Evolutionary conservation across 345 rosid genomes (phyloP).

Genomic region (Lenwebbia sp.): DNA sequence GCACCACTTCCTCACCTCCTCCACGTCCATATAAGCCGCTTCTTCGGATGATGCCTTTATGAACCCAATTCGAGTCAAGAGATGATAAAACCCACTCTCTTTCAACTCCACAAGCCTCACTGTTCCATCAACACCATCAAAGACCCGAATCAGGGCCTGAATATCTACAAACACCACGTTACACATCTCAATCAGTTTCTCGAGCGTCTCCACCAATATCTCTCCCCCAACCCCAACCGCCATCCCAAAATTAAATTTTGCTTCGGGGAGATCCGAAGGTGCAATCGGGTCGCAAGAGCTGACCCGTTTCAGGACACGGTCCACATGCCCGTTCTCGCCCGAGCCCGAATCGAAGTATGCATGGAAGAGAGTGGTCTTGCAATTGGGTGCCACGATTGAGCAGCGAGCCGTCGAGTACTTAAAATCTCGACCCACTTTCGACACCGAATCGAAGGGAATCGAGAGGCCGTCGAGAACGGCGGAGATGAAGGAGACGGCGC

Average conservation of each 20-base stretch:
- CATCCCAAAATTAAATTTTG: slow-evolving; percentile 62
- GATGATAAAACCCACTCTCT: slow-evolving; percentile 53
- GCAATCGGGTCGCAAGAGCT: slow-evolving; percentile 57
- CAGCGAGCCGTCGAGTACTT: slow-evolving; percentile 28
- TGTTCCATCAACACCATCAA: slow-evolving; percentile 47
- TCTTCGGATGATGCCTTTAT: slow-evolving; percentile 87
- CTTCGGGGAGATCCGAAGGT: slow-evolving; percentile 57
- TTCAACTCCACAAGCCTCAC: slow-evolving; percentile 52
- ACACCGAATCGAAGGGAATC: slow-evolving; percentile 32
- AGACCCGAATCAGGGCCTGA: slow-evolving; percentile 72
- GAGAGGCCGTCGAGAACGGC: slow-evolving; percentile 50
- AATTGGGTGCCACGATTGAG: slow-evolving; percentile 32
- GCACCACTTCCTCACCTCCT: slow-evolving; percentile 59
- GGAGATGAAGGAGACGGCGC: slow-evolving; percentile 85
- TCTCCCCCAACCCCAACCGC: slow-evolving; percentile 98
- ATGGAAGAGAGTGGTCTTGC: slow-evolving; percentile 64
- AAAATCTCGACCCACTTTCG: slow-evolving; percentile 79
- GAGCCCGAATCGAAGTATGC: slow-evolving; percentile 52
- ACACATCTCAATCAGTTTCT: slow-evolving; percentile 67
- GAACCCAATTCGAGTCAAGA: slow-evolving; percentile 51
- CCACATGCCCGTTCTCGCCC: slow-evolving; percentile 27
- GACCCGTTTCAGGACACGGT: slow-evolving; percentile 68
- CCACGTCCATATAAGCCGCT: slow-evolving; percentile 71
- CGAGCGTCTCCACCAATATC: slow-evolving; percentile 73
- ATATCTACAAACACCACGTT: slow-evolving; percentile 66